These are phyloP conservation scores for Corinectria fuckeliana DNA, from an alignment of 2,329 filamentous ascomycete species.

Conservation along the genomic window DNA sequence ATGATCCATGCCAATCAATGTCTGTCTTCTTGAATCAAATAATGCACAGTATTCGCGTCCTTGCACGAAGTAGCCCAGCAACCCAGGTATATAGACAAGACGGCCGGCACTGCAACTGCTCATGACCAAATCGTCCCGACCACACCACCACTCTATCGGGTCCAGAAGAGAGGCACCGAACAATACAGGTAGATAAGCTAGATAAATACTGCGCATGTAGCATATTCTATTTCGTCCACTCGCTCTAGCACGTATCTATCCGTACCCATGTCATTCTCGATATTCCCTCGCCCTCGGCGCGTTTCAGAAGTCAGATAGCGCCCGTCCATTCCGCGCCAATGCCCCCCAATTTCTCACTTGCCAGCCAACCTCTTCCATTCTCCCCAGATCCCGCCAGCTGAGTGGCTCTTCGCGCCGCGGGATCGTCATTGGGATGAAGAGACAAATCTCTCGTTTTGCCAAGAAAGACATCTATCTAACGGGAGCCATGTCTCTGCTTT, in stretches of 20 bases:
- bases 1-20: too few species aligned
- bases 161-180: too few species aligned
- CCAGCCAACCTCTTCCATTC: slow-evolving; percentile 22
- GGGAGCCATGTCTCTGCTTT: not conserved
- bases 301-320: slow-evolving; percentile 37
- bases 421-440: not conserved
- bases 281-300: slow-evolving; percentile 23
- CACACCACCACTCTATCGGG: slow-evolving; percentile 4
- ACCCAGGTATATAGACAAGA: too few species aligned
- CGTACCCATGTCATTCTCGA: not conserved
- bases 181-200: too few species aligned
- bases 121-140: slow-evolving; percentile 6
- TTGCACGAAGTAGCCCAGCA: not conserved
- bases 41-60: too few species aligned
- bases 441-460: not conserved
- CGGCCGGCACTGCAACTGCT: not conserved
- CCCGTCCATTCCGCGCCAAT: slow-evolving; percentile 13
- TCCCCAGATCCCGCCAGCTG: not conserved
- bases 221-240: not conserved
- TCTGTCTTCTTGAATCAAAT: too few species aligned
- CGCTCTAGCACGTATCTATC: too few species aligned
- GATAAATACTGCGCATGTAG: not conserved
- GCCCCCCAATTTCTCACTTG: not conserved
- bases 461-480: not conserved
- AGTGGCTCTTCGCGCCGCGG: not conserved